These are phyloP conservation scores for Thelonectria blattea DNA, from an alignment of 2,329 filamentous ascomycete species.

Conservation along the genomic window DNA sequence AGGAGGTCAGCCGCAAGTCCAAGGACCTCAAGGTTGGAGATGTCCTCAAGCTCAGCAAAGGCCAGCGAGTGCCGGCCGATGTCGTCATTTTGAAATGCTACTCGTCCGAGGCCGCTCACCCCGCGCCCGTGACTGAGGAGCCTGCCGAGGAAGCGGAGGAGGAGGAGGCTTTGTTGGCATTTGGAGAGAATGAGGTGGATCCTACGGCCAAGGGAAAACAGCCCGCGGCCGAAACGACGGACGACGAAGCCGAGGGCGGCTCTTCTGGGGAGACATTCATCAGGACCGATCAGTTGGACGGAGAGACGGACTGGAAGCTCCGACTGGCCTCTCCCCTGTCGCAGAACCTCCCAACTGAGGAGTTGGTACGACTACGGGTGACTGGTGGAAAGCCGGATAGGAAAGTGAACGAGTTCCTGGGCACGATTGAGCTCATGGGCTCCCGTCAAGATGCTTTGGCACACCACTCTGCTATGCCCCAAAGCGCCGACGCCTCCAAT, in stretches of 20 bases:
- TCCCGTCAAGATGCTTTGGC: slow-evolving; percentile 57
- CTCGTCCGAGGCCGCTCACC: slow-evolving; percentile 57
- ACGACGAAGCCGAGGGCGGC: slow-evolving; percentile 43
- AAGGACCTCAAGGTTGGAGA: slow-evolving; percentile 92
- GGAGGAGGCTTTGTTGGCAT: slow-evolving; percentile 51
- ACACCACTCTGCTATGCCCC: slow-evolving; percentile 43
- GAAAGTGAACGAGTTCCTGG: slow-evolving; percentile 93
- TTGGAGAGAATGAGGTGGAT: slow-evolving; percentile 45
- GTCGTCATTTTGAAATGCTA: slow-evolving; percentile 90
- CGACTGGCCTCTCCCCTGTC: slow-evolving; percentile 85
- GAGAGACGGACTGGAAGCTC: slow-evolving; percentile 98
- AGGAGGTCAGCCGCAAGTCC: slow-evolving; percentile 80
- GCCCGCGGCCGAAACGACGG: slow-evolving; percentile 36
- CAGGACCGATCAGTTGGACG: slow-evolving; percentile 94
- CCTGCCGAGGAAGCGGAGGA: slow-evolving; percentile 45
- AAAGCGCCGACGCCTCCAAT: slow-evolving; percentile 49
- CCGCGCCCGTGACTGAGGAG: slow-evolving; percentile 40
- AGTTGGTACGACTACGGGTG: slow-evolving; percentile 73
- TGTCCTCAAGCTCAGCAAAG: slow-evolving; percentile 89
- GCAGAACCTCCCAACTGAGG: slow-evolving; percentile 74
- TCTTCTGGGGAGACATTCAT: slow-evolving; percentile 92
- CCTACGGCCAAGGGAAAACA: slow-evolving; percentile 45
- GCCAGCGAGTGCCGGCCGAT: slow-evolving; percentile 92
- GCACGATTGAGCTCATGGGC: slow-evolving; percentile 79
- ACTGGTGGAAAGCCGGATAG: slow-evolving; percentile 90